These are phyloP conservation scores for Trichoderma reesei DNA, from an alignment of 495 filamentous ascomycete species.

Conservation along the genomic window DNA sequence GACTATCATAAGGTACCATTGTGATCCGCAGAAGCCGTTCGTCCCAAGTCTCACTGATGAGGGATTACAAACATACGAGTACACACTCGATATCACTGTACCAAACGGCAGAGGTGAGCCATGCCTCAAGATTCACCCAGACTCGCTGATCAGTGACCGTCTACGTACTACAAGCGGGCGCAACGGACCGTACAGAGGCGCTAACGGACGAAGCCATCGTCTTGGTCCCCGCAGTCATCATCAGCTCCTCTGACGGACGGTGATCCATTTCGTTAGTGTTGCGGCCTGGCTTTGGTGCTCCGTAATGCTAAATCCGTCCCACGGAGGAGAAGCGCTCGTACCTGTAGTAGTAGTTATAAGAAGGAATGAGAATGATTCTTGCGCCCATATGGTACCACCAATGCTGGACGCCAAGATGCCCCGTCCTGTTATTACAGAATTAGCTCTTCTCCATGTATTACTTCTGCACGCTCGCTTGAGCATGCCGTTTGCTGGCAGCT, in stretches of 20 bases:
- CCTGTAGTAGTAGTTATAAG: background rate
- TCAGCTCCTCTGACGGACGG: background rate
- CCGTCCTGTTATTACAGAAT: background rate
- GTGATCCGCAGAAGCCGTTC: too few species aligned
- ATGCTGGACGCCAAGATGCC: background rate
- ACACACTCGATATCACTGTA: too few species aligned
- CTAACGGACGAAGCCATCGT: background rate
- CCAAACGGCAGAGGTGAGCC: background rate
- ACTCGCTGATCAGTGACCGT: background rate
- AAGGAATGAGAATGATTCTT: background rate
- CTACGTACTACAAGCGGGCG: background rate
- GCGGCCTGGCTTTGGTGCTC: background rate
- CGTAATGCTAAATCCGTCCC: background rate
- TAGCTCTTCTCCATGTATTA: background rate
- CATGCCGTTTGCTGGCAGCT: too few species aligned
- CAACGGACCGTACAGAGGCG: constrained; percentile 4
- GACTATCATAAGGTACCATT: too few species aligned
- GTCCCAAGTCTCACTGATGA: too few species aligned
- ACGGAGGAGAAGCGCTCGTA: background rate
- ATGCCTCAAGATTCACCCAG: background rate
- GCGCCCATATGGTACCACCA: background rate
- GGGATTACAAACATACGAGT: too few species aligned
- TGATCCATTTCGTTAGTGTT: background rate
- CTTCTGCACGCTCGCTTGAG: background rate
- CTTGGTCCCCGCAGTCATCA: constrained; percentile 6